These are phyloP conservation scores for Pichia kudriavzevii DNA, from an alignment of 1,139 yeast species.

Conservation along the genomic window DNA sequence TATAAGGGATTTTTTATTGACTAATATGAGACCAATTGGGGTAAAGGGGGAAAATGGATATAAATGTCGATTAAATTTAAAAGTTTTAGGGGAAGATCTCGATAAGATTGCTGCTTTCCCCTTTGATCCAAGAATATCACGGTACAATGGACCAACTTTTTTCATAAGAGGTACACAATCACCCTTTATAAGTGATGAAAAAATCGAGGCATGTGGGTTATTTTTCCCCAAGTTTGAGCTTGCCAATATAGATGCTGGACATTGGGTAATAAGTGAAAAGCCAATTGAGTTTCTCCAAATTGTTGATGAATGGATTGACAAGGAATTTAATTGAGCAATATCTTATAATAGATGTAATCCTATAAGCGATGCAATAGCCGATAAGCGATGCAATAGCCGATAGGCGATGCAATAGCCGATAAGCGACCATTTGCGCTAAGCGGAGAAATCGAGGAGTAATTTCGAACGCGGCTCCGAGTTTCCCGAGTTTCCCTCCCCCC, in stretches of 20 bases:
- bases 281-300: conserved; percentile 60
- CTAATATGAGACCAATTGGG: conserved; percentile 62
- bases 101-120: conserved; percentile 75
- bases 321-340: too few species aligned
- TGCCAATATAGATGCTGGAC: conserved; percentile 34
- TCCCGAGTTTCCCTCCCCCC: too few species aligned
- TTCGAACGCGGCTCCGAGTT: too few species aligned
- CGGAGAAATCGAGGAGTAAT: too few species aligned
- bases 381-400: too few species aligned
- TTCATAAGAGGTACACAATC: conserved; percentile 78
- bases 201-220: conserved; percentile 62
- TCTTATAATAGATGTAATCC: too few species aligned
- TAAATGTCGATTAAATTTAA: conserved; percentile 53
- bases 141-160: conserved; percentile 67
- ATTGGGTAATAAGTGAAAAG: conserved; percentile 76
- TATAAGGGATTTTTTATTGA: conserved; percentile 73
- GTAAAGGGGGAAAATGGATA: conserved; percentile 28
- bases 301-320: conserved; percentile 46
- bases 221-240: conserved; percentile 76
- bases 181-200: conserved; percentile 79
- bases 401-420: too few species aligned
- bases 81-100: conserved; percentile 55
- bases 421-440: too few species aligned
- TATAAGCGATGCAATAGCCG: too few species aligned
- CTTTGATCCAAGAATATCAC: conserved; percentile 43